A percentile compares a stretch with the other conserved stretches of the same genome.
phyloP scores from a whole-genome alignment of 108 stramenopile species.

The Cyclostephanos invisitatus region DNA sequence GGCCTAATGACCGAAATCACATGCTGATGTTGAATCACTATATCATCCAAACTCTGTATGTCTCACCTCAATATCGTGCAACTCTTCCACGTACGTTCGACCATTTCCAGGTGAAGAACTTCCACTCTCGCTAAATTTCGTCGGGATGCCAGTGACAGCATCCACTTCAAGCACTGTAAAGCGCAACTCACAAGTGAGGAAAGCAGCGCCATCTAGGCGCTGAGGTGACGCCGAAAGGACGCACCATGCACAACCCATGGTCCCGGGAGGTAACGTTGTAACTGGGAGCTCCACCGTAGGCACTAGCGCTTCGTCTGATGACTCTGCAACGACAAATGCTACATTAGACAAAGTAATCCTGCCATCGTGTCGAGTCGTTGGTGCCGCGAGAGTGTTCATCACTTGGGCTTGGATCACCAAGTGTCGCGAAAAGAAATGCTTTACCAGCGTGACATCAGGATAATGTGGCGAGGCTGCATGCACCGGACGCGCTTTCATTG shows the following conservation, averaged over 20 bases:
- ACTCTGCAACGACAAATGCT: constrained; percentile 87
- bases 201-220: constrained; percentile 78
- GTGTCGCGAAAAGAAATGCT: constrained; percentile 84
- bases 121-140: constrained; percentile 47
- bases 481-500: constrained; percentile 74
- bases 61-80: constrained; percentile 84
- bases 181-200: constrained; percentile 84
- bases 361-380: constrained; percentile 33
- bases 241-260: constrained; percentile 82
- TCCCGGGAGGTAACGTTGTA: constrained; percentile 61
- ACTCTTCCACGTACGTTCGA: constrained; percentile 77
- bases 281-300: constrained; percentile 72
- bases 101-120: constrained; percentile 41
- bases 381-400: constrained; percentile 50
- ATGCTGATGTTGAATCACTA: not conserved
- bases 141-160: constrained; percentile 57
- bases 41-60: constrained; percentile 62
- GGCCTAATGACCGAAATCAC: too few relatives aligned
- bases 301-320: constrained; percentile 87
- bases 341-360: constrained; percentile 66
- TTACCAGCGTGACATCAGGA: constrained; percentile 81
- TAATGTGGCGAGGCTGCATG: constrained; percentile 66
- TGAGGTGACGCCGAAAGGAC: constrained; percentile 73
- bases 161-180: constrained; percentile 77
- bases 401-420: constrained; percentile 86